Evolutionary conservation across 768 basidiomycete species (phyloP), one percentile per base, ranked within the genome.

Genomic region (Plicaturopsis crispa): DNA sequence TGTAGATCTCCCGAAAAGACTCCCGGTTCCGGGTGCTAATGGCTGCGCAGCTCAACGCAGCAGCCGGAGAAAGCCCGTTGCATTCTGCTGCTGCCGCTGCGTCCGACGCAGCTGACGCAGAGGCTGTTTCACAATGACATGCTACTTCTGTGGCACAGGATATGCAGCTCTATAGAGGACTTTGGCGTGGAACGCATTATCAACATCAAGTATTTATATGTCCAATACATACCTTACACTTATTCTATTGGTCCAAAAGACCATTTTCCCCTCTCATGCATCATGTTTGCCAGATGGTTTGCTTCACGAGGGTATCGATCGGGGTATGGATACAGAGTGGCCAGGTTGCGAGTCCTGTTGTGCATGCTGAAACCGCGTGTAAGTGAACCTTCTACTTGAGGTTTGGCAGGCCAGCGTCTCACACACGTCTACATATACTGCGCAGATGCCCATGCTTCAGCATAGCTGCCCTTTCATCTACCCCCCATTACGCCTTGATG

Each of bases 11-110:
- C 44, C 70, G 69, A 19, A 62, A 65, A 38, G 76, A 80, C 51
- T 91, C 89, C 31, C 70, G 89, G 38, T 96, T 96, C 70, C 73
- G 89, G 8, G 64, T 68, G 6, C 70, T 96, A 33, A 92, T 96
- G 90, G 86, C 88, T 17, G 88, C 90, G 3, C 92, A 96, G 52
- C 63, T 94, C 32, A 74, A 65, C 42, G 73, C 84, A 4, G 65
- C 63, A 5, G 42, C 45, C 18, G 46, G 48, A 6, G 44, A 52
- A 28, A 28, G 26, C 26, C 26, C 26, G 26, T 8, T 28, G 10
- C 26, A 28, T 28, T 14, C 26, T 14, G 59, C 66, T 33, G 49
- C 35, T 50, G 28, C 14, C 26, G 14, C 10, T 14, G 26, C 10
- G 14, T 28, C 26, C 14, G 14, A 14, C 26, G 14, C 10, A 28